Conservation (phyloP, 345 rosid genomes). For the Nephelium lappaceum region DNA sequence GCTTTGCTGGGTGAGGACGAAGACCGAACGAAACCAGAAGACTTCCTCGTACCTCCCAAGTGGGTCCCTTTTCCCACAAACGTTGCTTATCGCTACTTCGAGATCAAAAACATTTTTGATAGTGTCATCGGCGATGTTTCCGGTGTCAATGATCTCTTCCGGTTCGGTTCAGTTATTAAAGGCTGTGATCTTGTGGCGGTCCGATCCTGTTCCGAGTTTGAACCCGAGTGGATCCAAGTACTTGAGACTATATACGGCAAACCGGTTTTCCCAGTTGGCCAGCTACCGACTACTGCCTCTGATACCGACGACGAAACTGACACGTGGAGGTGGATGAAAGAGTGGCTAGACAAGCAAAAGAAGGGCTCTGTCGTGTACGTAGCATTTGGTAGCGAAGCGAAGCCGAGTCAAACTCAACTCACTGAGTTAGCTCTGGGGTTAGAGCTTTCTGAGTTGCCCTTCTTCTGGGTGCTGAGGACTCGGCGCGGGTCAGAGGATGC, state of each 20-base stretch:
- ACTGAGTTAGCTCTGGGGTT: conserved; percentile 6
- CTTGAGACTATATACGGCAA: conserved; percentile 13
- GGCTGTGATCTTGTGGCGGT: conserved; percentile 7
- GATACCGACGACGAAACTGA: background rate
- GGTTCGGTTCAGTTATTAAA: background rate
- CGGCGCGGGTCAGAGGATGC: background rate
- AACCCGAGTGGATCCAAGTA: conserved; percentile 20
- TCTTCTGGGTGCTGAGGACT: conserved; percentile 2
- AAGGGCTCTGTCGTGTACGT: background rate
- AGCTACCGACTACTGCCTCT: background rate
- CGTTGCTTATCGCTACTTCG: conserved; percentile 18
- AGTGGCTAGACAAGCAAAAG: background rate
- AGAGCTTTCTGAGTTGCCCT: conserved; percentile 6
- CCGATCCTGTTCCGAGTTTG: conserved; percentile 22
- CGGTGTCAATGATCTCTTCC: conserved; percentile 5
- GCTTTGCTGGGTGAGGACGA: background rate
- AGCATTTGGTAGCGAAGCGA: conserved; percentile 7
- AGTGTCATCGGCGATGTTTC: background rate
- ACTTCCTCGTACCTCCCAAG: conserved; percentile 18
- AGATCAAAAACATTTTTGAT: background rate
- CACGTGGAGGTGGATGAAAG: background rate
- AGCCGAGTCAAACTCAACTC: conserved; percentile 2
- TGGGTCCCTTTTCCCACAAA: conserved; percentile 36
- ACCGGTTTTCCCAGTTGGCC: conserved; percentile 17
- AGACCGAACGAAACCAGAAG: conserved; percentile 9